Conservation (phyloP, 805 yeast species). For the Cyberlindnera saturnus region DNA sequence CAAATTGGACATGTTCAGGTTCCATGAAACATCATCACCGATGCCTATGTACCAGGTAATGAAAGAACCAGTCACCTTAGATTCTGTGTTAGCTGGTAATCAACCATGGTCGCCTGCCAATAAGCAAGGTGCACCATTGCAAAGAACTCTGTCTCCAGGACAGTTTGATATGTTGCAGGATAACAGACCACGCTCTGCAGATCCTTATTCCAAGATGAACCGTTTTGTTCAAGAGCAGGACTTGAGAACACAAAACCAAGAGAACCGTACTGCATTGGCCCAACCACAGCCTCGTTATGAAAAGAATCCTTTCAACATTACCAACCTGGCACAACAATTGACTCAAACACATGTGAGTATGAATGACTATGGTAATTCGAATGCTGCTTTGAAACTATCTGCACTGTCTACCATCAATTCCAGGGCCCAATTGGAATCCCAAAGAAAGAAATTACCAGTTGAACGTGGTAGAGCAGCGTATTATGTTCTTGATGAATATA, state of each 20-base stretch:
- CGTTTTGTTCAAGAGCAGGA: conserved; percentile 17
- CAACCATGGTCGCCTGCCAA: conserved; percentile 25
- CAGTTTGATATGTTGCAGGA: conserved; percentile 11
- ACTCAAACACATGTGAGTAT: conserved; percentile 13
- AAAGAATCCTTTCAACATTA: conserved; percentile 18
- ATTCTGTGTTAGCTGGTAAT: conserved; percentile 26
- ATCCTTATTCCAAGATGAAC: conserved; percentile 23
- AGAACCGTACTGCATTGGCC: not conserved
- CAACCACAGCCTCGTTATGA: conserved; percentile 5
- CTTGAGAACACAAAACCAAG: conserved; percentile 11
- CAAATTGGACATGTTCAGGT: conserved; percentile 28
- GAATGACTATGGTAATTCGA: conserved; percentile 15
- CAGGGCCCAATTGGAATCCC: conserved; percentile 38
- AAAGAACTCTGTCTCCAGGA: conserved; percentile 27
- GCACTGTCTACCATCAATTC: conserved; percentile 62
- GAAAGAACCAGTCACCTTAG: conserved; percentile 32
- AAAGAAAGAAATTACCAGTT: conserved; percentile 20
- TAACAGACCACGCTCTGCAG: conserved; percentile 38
- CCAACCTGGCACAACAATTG: conserved; percentile 24
- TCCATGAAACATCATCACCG: not conserved
- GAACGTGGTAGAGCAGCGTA: conserved; percentile 14
- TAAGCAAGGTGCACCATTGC: conserved; percentile 18
- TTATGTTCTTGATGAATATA: conserved; percentile 2
- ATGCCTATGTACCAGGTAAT: conserved; percentile 9
- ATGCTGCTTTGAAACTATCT: conserved; percentile 51